Percentiles rank a stretch among this genome's conserved stretches.
phyloP scores from a whole-genome alignment of 2,329 filamentous ascomycete genomes.

The Talaromyces sp. region DNA sequence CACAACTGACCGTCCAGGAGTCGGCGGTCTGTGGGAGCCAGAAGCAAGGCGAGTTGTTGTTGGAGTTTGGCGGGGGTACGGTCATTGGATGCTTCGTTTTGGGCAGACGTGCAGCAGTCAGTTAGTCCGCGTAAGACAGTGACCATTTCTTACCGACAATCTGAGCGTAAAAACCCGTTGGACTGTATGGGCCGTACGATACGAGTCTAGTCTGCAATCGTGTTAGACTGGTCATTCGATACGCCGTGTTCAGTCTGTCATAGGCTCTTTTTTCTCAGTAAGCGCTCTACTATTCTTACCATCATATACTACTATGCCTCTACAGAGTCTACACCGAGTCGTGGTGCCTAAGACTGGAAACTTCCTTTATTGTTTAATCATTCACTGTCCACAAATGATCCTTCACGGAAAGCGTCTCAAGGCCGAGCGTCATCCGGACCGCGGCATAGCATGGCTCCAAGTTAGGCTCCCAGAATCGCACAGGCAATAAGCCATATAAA shows the following conservation, averaged over 20 bases:
- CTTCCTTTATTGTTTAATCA: background rate
- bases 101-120: slow-evolving; percentile 31
- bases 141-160: background rate
- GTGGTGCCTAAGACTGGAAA: background rate
- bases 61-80: slow-evolving; percentile 23
- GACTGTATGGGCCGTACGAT: background rate
- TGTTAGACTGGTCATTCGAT: background rate
- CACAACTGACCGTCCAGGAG: background rate
- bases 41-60: slow-evolving; percentile 26
- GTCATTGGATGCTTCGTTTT: slow-evolving; percentile 35
- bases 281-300: background rate
- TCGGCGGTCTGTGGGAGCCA: slow-evolving; percentile 26
- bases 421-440: background rate
- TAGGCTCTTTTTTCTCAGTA: background rate
- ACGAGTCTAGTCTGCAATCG: background rate
- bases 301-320: background rate
- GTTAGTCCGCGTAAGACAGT: too few species aligned
- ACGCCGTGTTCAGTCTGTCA: background rate
- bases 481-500: background rate
- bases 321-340: background rate
- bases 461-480: background rate
- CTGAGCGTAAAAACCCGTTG: background rate
- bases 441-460: background rate
- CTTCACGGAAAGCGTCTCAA: background rate
- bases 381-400: too few species aligned